phyloP scores from a whole-genome alignment of 108 stramenopile genomes.

The Cylindrotheca closterium region DNA sequence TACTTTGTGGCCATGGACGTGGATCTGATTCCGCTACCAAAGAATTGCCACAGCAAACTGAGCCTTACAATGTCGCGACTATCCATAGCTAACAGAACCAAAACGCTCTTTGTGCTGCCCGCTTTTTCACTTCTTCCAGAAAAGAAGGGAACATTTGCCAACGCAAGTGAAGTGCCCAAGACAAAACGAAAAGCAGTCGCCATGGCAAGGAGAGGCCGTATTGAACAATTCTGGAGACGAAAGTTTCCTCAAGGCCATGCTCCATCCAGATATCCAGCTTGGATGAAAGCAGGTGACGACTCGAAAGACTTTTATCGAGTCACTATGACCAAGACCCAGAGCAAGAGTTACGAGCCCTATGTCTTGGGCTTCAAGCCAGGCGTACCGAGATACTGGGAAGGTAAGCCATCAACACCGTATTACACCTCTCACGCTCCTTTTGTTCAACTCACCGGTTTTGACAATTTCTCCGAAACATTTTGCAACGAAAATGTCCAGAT shows the following conservation, averaged over 20 bases:
- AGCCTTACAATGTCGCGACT: not conserved
- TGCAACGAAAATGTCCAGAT: no score
- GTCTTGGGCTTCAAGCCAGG: slow-evolving; percentile 23
- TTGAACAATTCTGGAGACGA: not conserved
- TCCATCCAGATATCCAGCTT: not conserved
- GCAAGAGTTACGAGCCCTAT: slow-evolving; percentile 17
- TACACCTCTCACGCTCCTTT: no score
- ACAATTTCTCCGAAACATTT: no score
- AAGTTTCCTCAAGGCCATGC: not conserved
- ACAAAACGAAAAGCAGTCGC: not conserved
- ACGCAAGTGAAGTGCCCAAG: not conserved
- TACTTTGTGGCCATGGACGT: slow-evolving; percentile 30
- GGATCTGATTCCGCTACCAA: slow-evolving; percentile 10
- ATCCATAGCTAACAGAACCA: not conserved
- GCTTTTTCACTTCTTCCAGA: slow-evolving; percentile 8
- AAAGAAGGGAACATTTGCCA: not conserved
- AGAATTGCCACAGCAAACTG: not conserved
- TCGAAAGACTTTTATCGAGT: not conserved
- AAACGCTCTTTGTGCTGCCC: slow-evolving; percentile 14
- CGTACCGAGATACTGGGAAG: slow-evolving; percentile 25
- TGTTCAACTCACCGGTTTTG: no score
- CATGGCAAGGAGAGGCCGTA: not conserved
- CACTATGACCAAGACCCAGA: not conserved
- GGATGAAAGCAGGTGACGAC: not conserved
- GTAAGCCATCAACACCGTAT: no score